Evolutionary conservation across 2,329 filamentous ascomycete genomes (phyloP).

Genomic region (Corinectria fuckeliana): DNA sequence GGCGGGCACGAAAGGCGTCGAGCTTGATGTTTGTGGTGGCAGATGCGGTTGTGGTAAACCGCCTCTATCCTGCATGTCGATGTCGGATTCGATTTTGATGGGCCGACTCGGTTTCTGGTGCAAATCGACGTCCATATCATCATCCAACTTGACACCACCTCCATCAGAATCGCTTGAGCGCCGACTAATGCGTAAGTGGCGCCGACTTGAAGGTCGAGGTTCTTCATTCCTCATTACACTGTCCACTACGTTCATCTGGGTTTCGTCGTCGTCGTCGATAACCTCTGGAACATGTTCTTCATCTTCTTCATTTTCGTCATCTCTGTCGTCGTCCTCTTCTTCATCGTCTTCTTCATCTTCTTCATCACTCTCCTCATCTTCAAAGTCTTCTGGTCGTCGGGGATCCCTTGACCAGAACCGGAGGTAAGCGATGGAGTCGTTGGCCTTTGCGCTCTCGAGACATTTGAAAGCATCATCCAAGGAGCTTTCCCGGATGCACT

Average conservation of each 20-base stretch:
- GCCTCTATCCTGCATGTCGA: constrained; percentile 26
- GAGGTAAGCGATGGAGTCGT: constrained; percentile 89
- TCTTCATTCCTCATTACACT: not conserved
- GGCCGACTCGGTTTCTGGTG: constrained; percentile 38
- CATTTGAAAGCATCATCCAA: constrained; percentile 78
- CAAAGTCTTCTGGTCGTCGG: constrained; percentile 60
- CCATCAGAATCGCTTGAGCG: constrained; percentile 50
- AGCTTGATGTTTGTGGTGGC: constrained; percentile 24
- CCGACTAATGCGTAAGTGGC: constrained; percentile 30
- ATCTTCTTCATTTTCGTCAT: not conserved
- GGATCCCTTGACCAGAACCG: constrained; percentile 86
- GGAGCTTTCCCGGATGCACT: constrained; percentile 81
- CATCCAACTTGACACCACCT: constrained; percentile 54
- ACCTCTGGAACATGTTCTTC: not conserved
- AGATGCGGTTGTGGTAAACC: constrained; percentile 14
- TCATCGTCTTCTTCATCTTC: constrained; percentile 52
- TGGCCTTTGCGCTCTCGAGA: constrained; percentile 84
- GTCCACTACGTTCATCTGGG: not conserved
- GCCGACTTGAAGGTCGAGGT: not conserved
- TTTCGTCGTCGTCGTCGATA: constrained; percentile 5
- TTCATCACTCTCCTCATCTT: constrained; percentile 50
- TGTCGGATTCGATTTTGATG: constrained; percentile 47
- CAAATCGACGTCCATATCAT: constrained; percentile 50
- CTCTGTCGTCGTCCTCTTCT: constrained; percentile 1
- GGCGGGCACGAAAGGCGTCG: constrained; percentile 13